Percentiles rank a stretch among this genome's conserved stretches.
Conservation (phyloP, 345 rosid species). For the Corchorus olitorius region DNA sequence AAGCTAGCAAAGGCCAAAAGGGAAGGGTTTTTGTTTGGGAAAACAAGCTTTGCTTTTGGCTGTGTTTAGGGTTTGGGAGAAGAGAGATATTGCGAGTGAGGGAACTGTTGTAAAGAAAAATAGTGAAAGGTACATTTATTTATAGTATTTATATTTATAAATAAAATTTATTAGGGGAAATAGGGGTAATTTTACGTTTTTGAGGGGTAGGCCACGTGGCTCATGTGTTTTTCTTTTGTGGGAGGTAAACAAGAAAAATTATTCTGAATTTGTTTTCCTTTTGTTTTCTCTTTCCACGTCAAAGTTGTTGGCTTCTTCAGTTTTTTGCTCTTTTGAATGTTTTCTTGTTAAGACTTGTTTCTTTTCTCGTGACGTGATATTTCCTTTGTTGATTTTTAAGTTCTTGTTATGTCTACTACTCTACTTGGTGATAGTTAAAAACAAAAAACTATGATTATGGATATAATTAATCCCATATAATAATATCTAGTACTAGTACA, state of each 20-base stretch:
- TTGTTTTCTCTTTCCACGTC: neutral
- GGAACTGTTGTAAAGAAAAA: neutral
- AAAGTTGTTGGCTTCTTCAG: neutral
- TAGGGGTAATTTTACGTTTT: neutral
- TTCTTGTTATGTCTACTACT: neutral
- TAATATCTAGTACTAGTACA: too few species aligned
- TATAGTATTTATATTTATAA: neutral
- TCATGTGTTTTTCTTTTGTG: neutral
- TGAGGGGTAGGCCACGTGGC: conserved; percentile 9
- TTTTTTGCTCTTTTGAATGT: neutral
- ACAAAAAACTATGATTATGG: too few species aligned
- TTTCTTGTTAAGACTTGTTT: neutral
- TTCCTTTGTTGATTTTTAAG: neutral
- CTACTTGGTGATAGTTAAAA: neutral
- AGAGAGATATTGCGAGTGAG: neutral
- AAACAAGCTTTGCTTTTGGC: neutral
- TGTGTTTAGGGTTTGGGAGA: conserved; percentile 8
- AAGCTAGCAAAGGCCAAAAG: neutral
- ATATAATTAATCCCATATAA: too few species aligned
- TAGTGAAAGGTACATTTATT: neutral
- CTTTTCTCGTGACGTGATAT: conserved; percentile 3
- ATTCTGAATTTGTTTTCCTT: too few species aligned
- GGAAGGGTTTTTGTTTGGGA: too few species aligned
- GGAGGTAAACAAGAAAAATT: too few species aligned
- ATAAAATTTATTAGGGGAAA: neutral